Evolutionary conservation across 2,329 filamentous ascomycete species (phyloP).

Genomic region (Exophiala aquamarina): DNA sequence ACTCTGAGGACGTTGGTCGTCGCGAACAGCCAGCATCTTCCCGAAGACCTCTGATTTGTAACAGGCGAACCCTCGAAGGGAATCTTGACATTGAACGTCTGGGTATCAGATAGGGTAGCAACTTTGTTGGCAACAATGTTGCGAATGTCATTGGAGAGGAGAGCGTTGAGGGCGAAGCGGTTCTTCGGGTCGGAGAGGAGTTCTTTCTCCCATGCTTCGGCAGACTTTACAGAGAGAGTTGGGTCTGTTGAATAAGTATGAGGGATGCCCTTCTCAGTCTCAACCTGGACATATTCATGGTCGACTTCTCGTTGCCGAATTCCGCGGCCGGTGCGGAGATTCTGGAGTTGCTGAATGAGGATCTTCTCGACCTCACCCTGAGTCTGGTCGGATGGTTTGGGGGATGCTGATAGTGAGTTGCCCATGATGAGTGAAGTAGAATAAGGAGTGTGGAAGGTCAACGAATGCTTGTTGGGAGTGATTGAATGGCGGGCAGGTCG

Average conservation of each 20-base stretch:
- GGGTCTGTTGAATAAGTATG: constrained; percentile 27
- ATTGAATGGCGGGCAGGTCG: no score
- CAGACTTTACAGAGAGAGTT: constrained; percentile 51
- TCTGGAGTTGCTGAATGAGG: constrained; percentile 42
- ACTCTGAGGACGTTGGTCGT: constrained; percentile 88
- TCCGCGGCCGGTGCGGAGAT: constrained; percentile 33
- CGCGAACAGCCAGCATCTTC: constrained; percentile 89
- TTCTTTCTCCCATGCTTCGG: constrained; percentile 61
- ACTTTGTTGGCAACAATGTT: constrained; percentile 65
- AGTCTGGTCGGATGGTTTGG: constrained; percentile 21
- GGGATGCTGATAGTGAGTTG: constrained; percentile 19
- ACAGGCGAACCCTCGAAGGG: constrained; percentile 79
- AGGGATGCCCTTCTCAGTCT: constrained; percentile 42
- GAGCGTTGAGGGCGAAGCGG: constrained; percentile 72
- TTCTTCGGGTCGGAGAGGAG: constrained; percentile 66
- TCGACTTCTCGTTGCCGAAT: constrained; percentile 38
- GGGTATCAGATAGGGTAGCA: constrained; percentile 66
- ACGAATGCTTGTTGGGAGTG: no score
- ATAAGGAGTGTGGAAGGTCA: no score
- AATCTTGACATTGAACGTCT: constrained; percentile 81
- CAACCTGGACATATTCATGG: constrained; percentile 56
- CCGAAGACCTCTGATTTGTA: constrained; percentile 79
- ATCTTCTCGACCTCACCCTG: constrained; percentile 33
- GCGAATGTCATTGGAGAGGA: constrained; percentile 67
- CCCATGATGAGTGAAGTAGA: constrained; percentile 28